Evolutionary conservation across 768 basidiomycete species (phyloP), one percentile per base, ranked within the genome.

Genomic region (Cyathus striatus): DNA sequence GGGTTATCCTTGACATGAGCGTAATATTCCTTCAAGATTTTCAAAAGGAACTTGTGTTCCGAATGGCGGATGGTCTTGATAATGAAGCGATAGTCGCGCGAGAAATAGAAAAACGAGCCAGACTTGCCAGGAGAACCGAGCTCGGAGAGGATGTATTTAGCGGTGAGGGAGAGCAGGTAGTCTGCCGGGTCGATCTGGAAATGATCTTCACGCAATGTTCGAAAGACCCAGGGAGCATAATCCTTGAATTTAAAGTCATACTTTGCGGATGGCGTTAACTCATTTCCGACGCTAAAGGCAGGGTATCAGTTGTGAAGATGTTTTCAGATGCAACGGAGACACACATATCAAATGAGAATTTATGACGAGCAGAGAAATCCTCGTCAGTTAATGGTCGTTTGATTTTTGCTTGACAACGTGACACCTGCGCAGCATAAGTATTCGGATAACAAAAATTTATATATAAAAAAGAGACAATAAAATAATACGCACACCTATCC

Each of bases 161-260:
- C 85, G 3, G 96, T 99, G 45, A 99, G 79, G 1, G 93, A 95
- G 44, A 98, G 81, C 13, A 99, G 79, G 66, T 99, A 98, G 63
- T 99, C 96, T 25, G 93, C 91, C 2, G 96, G 95, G 59, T 98
- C 96, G 36, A 99, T 79, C 50, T 89, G 84, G 67, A 99, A 98
- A 61, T 85, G 76, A 50, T 93, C 87, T 65, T 98, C 95, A 23
- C 96, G 86, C 12, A 99, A 71, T 43, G 91, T 88, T 21, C 95
- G 89, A 65, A 99, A 99, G 3, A 98, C 90, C 86, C 89, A 96
- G 0, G 96, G 95, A 0, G 94, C 93, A 61, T 98, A 99, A 60
- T 99, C 95, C 63, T 98, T 98, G 75, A 98, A 98, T 65, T 99
- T 99, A 77, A 98, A 98, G 63, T 98, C 96, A 67, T 99, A 99